phyloP scores from a whole-genome alignment of 192 early-diverging fungal species.

The Chytriomyces confervae region DNA sequence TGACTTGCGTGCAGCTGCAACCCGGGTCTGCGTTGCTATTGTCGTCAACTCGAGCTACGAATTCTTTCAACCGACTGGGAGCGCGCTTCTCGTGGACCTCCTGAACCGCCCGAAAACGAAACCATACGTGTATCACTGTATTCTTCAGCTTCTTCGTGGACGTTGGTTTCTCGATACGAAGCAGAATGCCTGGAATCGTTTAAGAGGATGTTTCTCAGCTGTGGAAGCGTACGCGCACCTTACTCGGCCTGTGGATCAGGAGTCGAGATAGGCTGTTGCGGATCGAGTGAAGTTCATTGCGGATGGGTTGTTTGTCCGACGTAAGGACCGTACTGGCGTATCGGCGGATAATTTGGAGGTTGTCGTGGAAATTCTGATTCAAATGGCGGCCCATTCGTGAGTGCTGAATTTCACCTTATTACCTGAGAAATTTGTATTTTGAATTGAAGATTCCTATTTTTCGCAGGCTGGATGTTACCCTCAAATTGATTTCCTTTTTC shows the following conservation, averaged over 20 bases:
- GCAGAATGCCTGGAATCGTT: conserved; percentile 30
- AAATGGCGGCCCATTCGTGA: conserved; percentile 58
- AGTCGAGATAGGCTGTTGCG: conserved; percentile 43
- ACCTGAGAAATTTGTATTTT: background rate
- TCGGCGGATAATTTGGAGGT: conserved; percentile 48
- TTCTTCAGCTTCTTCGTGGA: conserved; percentile 55
- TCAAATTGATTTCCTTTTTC: conserved; percentile 45
- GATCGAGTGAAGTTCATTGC: conserved; percentile 51
- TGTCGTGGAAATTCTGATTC: conserved; percentile 50
- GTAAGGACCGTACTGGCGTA: conserved; percentile 36
- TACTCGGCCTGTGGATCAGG: conserved; percentile 44
- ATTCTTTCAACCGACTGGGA: conserved; percentile 50
- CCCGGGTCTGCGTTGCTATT: conserved; percentile 51
- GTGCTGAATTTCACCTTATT: background rate
- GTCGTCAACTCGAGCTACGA: conserved; percentile 49
- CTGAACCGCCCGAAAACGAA: conserved; percentile 35
- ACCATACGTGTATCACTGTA: conserved; percentile 44
- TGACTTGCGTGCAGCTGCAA: conserved; percentile 43
- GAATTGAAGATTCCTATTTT: background rate
- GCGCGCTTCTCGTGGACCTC: conserved; percentile 47
- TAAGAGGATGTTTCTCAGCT: conserved; percentile 38
- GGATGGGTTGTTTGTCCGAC: conserved; percentile 49
- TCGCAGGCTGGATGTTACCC: conserved; percentile 42
- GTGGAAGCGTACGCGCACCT: conserved; percentile 41
- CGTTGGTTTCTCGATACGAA: conserved; percentile 53